Evolutionary conservation across 768 basidiomycete genomes (phyloP).

Genomic region (button mushroom (Agaricus bisporus)): DNA sequence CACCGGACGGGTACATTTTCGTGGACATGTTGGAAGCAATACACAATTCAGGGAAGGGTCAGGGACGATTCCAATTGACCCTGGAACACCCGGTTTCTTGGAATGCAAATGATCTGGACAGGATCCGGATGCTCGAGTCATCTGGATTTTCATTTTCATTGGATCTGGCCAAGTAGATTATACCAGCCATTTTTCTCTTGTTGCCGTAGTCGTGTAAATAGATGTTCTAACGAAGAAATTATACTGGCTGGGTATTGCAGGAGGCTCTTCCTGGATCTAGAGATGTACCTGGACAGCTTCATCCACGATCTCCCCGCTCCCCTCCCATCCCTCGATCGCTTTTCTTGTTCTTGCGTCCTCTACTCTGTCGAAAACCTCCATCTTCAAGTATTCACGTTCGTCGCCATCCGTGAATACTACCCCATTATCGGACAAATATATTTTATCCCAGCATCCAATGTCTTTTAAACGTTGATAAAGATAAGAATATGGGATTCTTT

Average conservation of each 20-base stretch:
- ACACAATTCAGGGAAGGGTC: too few relatives aligned
- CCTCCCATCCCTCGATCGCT: slow-evolving; percentile 29
- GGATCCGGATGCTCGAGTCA: too few relatives aligned
- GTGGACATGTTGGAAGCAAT: too few relatives aligned
- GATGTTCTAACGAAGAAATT: too few relatives aligned
- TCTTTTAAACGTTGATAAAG: slow-evolving; percentile 70
- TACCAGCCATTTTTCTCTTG: too few relatives aligned
- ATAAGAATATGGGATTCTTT: slow-evolving; percentile 71
- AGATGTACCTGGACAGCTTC: background rate
- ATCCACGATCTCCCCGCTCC: slow-evolving; percentile 11
- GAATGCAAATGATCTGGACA: background rate
- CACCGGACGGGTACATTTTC: too few relatives aligned
- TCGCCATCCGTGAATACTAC: slow-evolving; percentile 69
- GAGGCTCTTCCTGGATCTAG: too few relatives aligned
- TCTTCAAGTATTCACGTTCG: slow-evolving; percentile 48
- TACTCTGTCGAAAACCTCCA: slow-evolving; percentile 66
- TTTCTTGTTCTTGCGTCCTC: slow-evolving; percentile 37
- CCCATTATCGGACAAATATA: slow-evolving; percentile 78
- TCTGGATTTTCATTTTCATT: too few relatives aligned
- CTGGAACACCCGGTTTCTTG: background rate
- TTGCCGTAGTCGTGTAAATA: too few relatives aligned
- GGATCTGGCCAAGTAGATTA: too few relatives aligned
- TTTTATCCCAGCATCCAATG: slow-evolving; percentile 58
- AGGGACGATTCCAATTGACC: too few relatives aligned
- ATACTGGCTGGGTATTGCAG: too few relatives aligned